Evolutionary conservation across 2,329 filamentous ascomycete genomes (phyloP).

Genomic region (Geosmithia morbida): DNA sequence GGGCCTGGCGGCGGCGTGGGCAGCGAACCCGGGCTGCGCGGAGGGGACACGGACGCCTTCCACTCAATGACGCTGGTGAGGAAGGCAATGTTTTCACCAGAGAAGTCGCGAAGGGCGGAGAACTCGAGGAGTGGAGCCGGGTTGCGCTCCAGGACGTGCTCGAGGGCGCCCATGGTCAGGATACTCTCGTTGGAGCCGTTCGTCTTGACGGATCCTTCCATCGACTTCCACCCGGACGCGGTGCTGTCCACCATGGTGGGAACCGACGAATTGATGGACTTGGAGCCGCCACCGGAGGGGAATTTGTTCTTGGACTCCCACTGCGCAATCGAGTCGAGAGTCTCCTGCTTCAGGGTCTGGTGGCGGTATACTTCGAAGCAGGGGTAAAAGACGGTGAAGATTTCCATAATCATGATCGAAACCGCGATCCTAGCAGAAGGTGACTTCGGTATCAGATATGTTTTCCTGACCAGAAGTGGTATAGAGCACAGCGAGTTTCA

Average conservation of each 20-base stretch:
- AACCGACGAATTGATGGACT: conserved; percentile 12
- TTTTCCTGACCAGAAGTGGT: background rate
- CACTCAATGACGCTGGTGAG: conserved; percentile 41
- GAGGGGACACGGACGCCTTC: conserved; percentile 18
- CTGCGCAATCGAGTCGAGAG: conserved; percentile 30
- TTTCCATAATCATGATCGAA: conserved; percentile 47
- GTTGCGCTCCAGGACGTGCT: conserved; percentile 41
- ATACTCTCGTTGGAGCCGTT: conserved; percentile 24
- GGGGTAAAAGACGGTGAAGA: conserved; percentile 49
- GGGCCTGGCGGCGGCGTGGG: conserved; percentile 5
- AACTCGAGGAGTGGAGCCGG: conserved; percentile 44
- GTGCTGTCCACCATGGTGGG: conserved; percentile 15
- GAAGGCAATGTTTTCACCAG: conserved; percentile 55
- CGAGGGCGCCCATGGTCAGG: conserved; percentile 44
- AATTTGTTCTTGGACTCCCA: conserved; percentile 28
- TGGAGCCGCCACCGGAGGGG: conserved; percentile 11
- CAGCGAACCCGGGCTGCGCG: background rate
- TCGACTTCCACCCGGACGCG: conserved; percentile 8
- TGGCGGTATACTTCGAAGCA: conserved; percentile 39
- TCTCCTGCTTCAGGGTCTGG: conserved; percentile 28
- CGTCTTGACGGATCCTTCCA: conserved; percentile 12
- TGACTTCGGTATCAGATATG: background rate
- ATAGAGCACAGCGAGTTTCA: background rate
- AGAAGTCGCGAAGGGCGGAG: conserved; percentile 48
- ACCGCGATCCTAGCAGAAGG: conserved; percentile 30